Evolutionary conservation across 495 filamentous ascomycete genomes (phyloP), one percentile per base, ranked within the genome.

Genomic region (Trichoderma reesei): DNA sequence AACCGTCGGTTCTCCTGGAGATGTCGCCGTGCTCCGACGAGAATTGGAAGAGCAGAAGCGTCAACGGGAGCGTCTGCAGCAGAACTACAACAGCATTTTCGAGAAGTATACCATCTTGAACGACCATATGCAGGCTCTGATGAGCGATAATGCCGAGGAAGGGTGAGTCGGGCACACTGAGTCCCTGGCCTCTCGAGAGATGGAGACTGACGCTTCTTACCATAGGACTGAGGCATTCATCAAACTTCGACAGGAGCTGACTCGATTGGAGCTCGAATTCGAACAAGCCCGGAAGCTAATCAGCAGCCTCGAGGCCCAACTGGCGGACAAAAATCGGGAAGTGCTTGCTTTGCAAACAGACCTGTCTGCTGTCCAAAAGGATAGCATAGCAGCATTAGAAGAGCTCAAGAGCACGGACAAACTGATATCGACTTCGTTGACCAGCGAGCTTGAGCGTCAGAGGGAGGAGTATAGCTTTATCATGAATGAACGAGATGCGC

Each of bases 381-480:
- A 80, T n/a, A 77, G 75, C 48, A 67, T 77, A 3, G 70, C 75
- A 33, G 78, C 75, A 5, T 72, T 85, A 16, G 75, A 76, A n/a
- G 76, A 77, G 64, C 72, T 85, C 65, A 83, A 83, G 71, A 71
- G 72, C 51, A 75, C 81, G 2, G 80, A 85, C 63, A 76, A 80
- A 70, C 72, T 80, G 63, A 74, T 85, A 65, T 78, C 79, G 10
- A 68, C 73, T 13, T 83, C 81, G 8, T 75, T 83, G 65, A 72
- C 77, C 66, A 75, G 71, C 33, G 81, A 85, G 66, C 75, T 83
- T n/a, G 72, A 79, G 13, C 69, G 70, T 3, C 78, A 80, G 51
- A 76, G 80, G 65, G 74, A 65, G 62, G 76, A 78, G 68, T 68
- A 76, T 65, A 72, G 72, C 36, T 63, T 70, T 51, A 68, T 78